Evolutionary conservation across 2,329 filamentous ascomycete species (phyloP), one percentile per base, ranked within the genome.

Genomic region (Aspergillus quadrilineatus): DNA sequence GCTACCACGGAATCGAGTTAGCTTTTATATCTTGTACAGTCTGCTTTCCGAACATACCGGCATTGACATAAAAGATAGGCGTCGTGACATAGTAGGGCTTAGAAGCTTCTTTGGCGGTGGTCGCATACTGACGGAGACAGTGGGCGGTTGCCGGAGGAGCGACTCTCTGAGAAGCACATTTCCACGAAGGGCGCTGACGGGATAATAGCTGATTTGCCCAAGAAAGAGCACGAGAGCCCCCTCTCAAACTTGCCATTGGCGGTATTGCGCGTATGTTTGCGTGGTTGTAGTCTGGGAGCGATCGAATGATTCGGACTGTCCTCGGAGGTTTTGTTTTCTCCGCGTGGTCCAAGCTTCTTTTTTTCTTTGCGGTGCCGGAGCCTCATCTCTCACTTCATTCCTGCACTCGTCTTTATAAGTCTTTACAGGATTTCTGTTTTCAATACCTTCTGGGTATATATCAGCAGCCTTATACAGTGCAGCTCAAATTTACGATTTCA

Each of bases 1-100:
- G 90, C 92, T 93, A 64, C 32, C 42, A 34, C 32, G 50, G 50
- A 7, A 10, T 7, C 1, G 26, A 14, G 42, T 53, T 28, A 53
- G 50, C 42, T 5, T 10, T 3, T 34, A 34, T 8, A 7, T 34
- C 4, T 34, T 34, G 2, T 10, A 34, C 10, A 10, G 10, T 10
- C 6, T 2, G 30, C 30, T 5, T 37, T 14, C 10, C 28, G 1
- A 17, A 22, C 30, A 32, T 46, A 92, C 90, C 86, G 54, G 92
- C 90, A 83, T 99, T 99, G 78, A 99, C 94, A 75, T 99, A 99
- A 79, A 97, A 99, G 57, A 99, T 99, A 2, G 94, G 94, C 7
- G 92, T 95, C 4, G 94, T 97, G 67, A 96, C 82, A 79, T 97
- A 99, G 79, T 88, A 97, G 7, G 93, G 92, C 78, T 97, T 97